A percentile compares a stretch with the other conserved stretches of the same genome.
These are phyloP conservation scores for Wolfiporia cocos DNA, from an alignment of 1,284 basidiomycete species.

Conservation along the genomic window DNA sequence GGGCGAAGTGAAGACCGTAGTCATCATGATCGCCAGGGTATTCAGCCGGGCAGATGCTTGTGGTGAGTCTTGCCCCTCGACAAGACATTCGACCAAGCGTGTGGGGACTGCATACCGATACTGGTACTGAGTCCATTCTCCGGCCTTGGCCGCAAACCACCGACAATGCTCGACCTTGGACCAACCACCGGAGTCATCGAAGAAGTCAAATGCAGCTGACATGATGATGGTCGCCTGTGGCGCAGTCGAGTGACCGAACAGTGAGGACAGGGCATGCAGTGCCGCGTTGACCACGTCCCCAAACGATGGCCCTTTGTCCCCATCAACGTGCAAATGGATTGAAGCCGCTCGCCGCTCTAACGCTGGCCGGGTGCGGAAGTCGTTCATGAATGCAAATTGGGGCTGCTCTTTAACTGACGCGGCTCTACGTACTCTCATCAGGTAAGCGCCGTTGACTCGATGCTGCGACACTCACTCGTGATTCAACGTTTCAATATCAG, in stretches of 20 bases:
- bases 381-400: constrained; percentile 70
- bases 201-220: constrained; percentile 61
- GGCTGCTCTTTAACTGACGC: constrained; percentile 59
- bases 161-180: constrained; percentile 66
- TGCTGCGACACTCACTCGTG: constrained; percentile 63
- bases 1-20: constrained; percentile 77
- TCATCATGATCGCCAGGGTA: constrained; percentile 79
- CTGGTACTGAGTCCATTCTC: constrained; percentile 86
- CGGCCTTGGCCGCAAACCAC: constrained; percentile 76
- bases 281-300: constrained; percentile 73
- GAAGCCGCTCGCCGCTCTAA: constrained; percentile 80
- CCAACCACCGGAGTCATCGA: constrained; percentile 70
- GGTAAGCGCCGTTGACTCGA: too few species aligned
- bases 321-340: constrained; percentile 82
- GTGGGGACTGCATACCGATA: constrained; percentile 90
- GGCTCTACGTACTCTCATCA: too few species aligned
- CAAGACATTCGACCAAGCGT: constrained; percentile 76
- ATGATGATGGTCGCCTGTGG: constrained; percentile 72
- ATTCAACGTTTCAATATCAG: constrained; percentile 55
- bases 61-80: constrained; percentile 58
- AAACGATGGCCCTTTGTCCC: constrained; percentile 78
- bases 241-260: constrained; percentile 76
- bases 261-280: constrained; percentile 66
- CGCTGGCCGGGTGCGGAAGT: constrained; percentile 73
- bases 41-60: constrained; percentile 51